Evolutionary conservation across 2,329 filamentous ascomycete genomes (phyloP).

Genomic region (Pseudogymnoascus sp.): DNA sequence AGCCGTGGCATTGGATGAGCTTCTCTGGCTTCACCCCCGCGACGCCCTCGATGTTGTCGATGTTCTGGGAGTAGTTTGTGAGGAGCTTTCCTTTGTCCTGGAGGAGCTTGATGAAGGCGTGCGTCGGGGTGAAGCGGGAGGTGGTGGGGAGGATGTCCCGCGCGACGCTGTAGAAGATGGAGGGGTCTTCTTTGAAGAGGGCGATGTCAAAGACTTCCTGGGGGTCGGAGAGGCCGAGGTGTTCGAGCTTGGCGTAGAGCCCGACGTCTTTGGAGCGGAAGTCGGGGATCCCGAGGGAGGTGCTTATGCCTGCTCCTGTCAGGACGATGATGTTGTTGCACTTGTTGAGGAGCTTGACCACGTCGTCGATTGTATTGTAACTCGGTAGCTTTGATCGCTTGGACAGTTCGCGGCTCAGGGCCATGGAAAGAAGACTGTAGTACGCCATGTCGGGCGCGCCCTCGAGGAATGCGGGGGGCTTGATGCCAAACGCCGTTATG

Average conservation of each 20-base stretch:
- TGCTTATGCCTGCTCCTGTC: conserved; percentile 94
- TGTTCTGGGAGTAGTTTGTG: conserved; percentile 98
- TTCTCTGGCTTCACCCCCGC: conserved; percentile 77
- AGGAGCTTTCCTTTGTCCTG: conserved; percentile 84
- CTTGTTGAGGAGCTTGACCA: conserved; percentile 66
- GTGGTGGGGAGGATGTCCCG: conserved; percentile 81
- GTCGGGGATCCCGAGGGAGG: conserved; percentile 91
- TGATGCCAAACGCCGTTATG: conserved; percentile 77
- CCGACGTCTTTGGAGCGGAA: conserved; percentile 92
- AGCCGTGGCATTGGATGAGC: conserved; percentile 92
- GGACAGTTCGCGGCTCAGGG: conserved; percentile 71
- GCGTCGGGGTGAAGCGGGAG: conserved; percentile 80
- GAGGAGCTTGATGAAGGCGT: conserved; percentile 85
- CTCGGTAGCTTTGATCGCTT: conserved; percentile 72
- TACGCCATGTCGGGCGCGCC: conserved; percentile 68
- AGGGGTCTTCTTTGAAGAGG: conserved; percentile 79
- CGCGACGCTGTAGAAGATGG: conserved; percentile 85
- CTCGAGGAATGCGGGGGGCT: conserved; percentile 67
- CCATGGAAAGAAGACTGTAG: conserved; percentile 67
- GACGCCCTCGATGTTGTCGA: conserved; percentile 87
- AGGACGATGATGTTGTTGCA: conserved; percentile 85
- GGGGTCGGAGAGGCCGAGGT: conserved; percentile 70
- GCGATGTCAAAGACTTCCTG: conserved; percentile 94
- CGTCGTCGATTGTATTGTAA: conserved; percentile 85
- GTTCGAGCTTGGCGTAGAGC: conserved; percentile 77